A percentile compares a stretch with the other conserved stretches of the same genome.
Conservation (phyloP, 257 asterid species). For the Oldenlandia corymbosa region DNA sequence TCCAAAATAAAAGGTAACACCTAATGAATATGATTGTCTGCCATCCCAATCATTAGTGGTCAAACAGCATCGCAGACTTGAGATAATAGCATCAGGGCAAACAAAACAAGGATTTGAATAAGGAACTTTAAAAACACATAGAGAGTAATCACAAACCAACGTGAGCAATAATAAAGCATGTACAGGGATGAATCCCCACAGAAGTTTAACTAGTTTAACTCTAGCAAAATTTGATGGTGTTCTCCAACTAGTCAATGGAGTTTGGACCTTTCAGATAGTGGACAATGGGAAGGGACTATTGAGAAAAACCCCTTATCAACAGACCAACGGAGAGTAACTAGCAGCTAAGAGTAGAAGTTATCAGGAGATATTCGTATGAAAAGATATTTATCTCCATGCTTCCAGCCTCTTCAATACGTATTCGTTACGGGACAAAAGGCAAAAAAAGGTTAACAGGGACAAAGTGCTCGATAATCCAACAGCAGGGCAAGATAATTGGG, state of each 20-base stretch:
- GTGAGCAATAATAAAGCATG: neutral
- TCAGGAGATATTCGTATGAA: neutral
- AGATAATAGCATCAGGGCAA: neutral
- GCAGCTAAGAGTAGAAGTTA: neutral
- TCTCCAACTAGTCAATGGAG: neutral
- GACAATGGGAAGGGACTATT: neutral
- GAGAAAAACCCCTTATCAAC: too few species aligned
- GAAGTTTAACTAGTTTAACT: neutral
- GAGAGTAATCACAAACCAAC: neutral
- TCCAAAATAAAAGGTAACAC: neutral
- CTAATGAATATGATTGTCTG: neutral
- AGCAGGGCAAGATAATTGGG: too few species aligned
- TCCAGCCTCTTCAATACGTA: neutral
- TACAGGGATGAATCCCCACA: neutral
- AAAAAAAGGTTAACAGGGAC: neutral
- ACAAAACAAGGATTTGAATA: neutral
- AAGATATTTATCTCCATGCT: neutral
- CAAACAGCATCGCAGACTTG: neutral
- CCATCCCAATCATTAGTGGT: neutral
- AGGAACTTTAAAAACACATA: neutral
- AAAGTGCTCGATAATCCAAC: neutral
- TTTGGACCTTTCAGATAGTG: constrained; percentile 3
- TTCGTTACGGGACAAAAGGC: too few species aligned
- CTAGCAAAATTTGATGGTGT: neutral
- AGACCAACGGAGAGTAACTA: neutral